Base-by-base conservation (phyloP, 257 asterid genomes). In the Plectranthus barbatus region DNA sequence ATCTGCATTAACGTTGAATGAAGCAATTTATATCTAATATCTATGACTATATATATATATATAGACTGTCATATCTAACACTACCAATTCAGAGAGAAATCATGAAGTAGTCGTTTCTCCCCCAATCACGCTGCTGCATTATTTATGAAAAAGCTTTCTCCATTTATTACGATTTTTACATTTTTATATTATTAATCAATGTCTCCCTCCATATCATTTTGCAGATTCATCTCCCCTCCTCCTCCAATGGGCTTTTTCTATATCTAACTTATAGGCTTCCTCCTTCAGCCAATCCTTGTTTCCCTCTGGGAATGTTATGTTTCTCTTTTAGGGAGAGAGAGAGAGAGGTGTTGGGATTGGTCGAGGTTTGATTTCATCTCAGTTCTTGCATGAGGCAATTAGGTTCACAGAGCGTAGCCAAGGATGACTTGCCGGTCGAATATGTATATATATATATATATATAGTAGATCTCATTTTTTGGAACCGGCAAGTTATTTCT, bases 391-490 rank as follows among this genome's bases (percentile, higher is more conserved):
- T 82, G 95, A 70, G 78, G 74, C 53, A 67, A 77, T 37, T 73
- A 76, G 88, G 88, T 64, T 20, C 54, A 6, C 75, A 68, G 76
- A 67, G n/a, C 72, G 69, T 75, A 89, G 96, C 96, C 96, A 89
- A 86, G 96, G 93, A 89, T 89, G 96, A 89, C 96, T 86, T 86
- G 96, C 95, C 96, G 95, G 85, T n/a, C n/a, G n/a, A n/a, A n/a
- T n/a, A n/a, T n/a, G n/a, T n/a, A n/a, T n/a, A n/a, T n/a, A n/a
- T n/a, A n/a, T n/a, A n/a, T n/a, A n/a, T 46, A 29, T 15, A 19
- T 14, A 9, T 7, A 4, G 4, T 29, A 8, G 5, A n/a, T 17
- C 7, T 5, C 23, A 3, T 37, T 19, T 26, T 9, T 9, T 26
- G 10, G 41, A 45, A 55, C 65, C 69, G 88, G 88, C 95, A 67